phyloP scores from a whole-genome alignment of 345 rosid species.

The Brassica incana region DNA sequence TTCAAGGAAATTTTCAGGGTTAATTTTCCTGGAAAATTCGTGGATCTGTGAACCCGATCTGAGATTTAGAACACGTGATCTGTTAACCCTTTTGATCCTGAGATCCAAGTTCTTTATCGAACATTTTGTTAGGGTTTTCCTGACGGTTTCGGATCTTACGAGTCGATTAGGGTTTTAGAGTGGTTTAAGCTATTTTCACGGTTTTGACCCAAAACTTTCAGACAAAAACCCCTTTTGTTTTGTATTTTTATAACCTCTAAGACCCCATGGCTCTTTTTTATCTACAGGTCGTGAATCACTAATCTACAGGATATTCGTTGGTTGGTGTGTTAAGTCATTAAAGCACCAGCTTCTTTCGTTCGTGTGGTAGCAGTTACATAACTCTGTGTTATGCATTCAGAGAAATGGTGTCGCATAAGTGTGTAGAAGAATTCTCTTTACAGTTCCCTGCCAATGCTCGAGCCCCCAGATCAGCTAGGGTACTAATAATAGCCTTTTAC shows the following conservation, averaged over 20 bases:
- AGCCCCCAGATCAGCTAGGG: conserved; percentile 89
- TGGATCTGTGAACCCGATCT: conserved; percentile 35
- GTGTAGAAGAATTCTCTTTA: conserved; percentile 63
- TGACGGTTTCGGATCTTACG: background rate
- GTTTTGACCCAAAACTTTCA: background rate
- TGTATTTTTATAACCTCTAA: background rate
- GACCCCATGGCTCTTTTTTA: background rate
- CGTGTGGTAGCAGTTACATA: conserved; percentile 2
- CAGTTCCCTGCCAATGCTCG: conserved; percentile 80
- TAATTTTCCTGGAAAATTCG: background rate
- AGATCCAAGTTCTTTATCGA: background rate
- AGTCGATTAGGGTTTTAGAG: conserved; percentile 32
- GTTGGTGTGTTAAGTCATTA: conserved; percentile 13
- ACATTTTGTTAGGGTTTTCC: conserved; percentile 18
- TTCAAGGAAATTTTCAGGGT: background rate
- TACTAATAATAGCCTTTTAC: conserved; percentile 43
- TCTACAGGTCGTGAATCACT: background rate
- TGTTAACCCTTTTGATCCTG: background rate
- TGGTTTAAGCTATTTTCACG: conserved; percentile 27
- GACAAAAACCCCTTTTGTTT: background rate
- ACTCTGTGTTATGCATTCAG: conserved; percentile 54
- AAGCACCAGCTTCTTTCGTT: conserved; percentile 1
- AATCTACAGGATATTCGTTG: conserved; percentile 3
- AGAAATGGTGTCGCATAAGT: conserved; percentile 70
- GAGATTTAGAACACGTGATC: conserved; percentile 25